Evolutionary conservation across 208 protist genomes (phyloP).

Genomic region (Trichomonas tenax): DNA sequence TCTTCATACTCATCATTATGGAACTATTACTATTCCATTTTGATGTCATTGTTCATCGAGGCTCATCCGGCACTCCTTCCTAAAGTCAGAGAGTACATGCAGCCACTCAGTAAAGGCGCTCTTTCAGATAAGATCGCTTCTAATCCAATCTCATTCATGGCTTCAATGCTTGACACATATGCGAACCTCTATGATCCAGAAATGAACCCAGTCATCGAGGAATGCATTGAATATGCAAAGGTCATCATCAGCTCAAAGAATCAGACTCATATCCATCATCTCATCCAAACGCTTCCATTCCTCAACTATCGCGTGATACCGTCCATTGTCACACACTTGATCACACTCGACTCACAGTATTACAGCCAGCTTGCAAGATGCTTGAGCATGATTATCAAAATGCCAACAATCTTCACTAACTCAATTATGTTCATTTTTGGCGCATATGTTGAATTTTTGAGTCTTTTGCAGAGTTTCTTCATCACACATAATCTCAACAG

Average conservation of each 20-base stretch:
- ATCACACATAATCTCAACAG: not conserved
- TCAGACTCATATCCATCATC: not conserved
- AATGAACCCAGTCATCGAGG: not conserved
- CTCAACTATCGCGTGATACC: not conserved
- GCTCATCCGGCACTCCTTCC: not conserved
- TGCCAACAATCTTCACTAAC: not conserved
- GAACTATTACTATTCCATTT: not conserved
- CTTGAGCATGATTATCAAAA: not conserved
- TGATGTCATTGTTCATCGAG: not conserved
- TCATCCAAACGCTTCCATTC: not conserved
- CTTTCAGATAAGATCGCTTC: not conserved
- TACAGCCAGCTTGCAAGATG: not conserved
- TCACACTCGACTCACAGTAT: not conserved
- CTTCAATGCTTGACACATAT: not conserved
- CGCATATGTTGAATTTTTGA: not conserved
- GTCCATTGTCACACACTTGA: not conserved
- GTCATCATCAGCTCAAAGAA: not conserved
- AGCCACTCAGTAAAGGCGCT: not conserved
- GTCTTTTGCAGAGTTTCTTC: not conserved
- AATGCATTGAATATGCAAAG: not conserved
- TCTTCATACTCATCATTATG: not conserved
- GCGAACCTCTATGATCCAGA: not conserved
- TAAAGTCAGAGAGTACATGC: not conserved
- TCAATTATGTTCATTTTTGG: not conserved
- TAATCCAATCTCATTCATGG: not conserved